Evolutionary conservation across 163 green algal genomes (phyloP), one percentile per base, ranked within the genome.

Genomic region (Trebouxiophyceae sp.): DNA sequence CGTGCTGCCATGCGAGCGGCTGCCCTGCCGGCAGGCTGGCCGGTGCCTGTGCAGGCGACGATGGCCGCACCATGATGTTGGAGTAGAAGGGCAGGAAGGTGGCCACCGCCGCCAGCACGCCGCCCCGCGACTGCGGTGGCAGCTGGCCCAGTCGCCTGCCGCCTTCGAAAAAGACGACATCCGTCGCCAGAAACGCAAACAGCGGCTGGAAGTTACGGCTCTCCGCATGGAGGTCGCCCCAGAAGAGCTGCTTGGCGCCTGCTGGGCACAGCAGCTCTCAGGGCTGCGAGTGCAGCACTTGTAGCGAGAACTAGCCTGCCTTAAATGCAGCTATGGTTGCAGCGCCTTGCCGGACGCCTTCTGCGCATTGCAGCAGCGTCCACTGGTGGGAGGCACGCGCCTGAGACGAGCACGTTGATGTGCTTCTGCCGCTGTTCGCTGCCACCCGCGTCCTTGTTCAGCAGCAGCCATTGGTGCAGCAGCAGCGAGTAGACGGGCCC

Each of bases 401-500:
- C 86, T 54, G 83, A 81, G 56, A 85, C 66, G 22, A 95, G 66
- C 26, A 95, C 81, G 58, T 89, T 87, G 12, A 93, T 63, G 59
- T 89, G 83, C 72, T 91, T 91, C 22, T 86, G 70, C 5, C 86
- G 73, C 70, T 87, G 75, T 64, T 86, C 65, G 2, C 57, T 54
- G 57, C 79, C 82, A 59, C 69, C 81, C 54, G 81, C 73, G 24
- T 75, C 59, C 30, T 66, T 60, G 58, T 81, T 62, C 24, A 72
- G 57, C 33, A 87, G 60, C 55, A 85, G 67, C 74, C 76, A 91
- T 63, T 85, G 76, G 68, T 94, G 83, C 54, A 95, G 83, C 59
- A 96, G 81, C 61, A 95, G 74, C 6, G 89, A 76, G 65, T 83
- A 92, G 24, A 87, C 88, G 31, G 88, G 84, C 2, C 81, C 80